Base-by-base conservation (phyloP, 257 asterid species). In the Capsicum pubescens region DNA sequence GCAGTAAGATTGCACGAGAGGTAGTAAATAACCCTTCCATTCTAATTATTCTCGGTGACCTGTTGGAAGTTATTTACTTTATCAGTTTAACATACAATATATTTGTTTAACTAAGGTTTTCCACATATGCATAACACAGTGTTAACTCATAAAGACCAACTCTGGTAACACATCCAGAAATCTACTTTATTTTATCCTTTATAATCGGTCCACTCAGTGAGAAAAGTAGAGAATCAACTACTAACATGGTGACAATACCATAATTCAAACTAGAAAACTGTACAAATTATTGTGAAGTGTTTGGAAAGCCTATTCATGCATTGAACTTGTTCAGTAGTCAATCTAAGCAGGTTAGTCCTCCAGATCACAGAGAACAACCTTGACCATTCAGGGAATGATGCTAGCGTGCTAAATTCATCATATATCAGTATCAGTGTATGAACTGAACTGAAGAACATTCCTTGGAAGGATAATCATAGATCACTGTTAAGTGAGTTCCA, bases 1-100 rank as follows among this genome's bases (percentile, higher is more conserved):
- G 59, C 81, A 50, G 46, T 74, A 74, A 74, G 60, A 50, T 48
- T 7, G 32, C 46, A 17, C 16, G 7, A 48, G 80, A n/a, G 19
- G 36, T 48, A 72, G 42, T 11, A 72, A 48, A 72, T 48, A 59
- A 46, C 59, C 46, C 39, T 72, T n/a, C 9, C 42, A 46, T 48
- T 11, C 80, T 58, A 72, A n/a, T 72, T 72, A 72, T 46, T 44
- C 59, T 48, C 11, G 2, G 57, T 72, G 42, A 46, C 59, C 79
- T 46, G 80, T 19, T 71, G 58, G 80, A 72, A 72, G 80, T 72
- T 44, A 72, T 72, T 72, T 19, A 48, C n/a, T 72, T 72, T 72
- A n/a, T 72, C 79, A 71, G 59, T 21, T 72, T 70, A 17, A 70
- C 56, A 44, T 70, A 44, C 17, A 35, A 44, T 70, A 11, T 55